Base-by-base conservation (phyloP, 2,329 filamentous ascomycete species). In the Cercospora berteroae region DNA sequence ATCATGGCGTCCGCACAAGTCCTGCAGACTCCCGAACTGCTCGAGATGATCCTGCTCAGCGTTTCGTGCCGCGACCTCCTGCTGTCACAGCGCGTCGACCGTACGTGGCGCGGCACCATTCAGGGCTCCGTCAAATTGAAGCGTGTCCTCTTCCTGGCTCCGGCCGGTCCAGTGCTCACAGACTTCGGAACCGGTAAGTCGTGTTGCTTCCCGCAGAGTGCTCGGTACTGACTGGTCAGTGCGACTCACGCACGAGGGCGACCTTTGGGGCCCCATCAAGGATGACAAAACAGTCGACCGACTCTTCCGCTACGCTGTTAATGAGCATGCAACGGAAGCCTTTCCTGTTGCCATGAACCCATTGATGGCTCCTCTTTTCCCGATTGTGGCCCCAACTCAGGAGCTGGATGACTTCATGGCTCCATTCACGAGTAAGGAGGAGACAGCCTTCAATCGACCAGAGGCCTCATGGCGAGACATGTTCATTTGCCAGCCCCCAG, bases 401-500 rank as follows among this genome's bases (percentile, higher is more conserved):
- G 4, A 10, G 20, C 10, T n/a, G 16, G 10, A 6, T 10, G 18
- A 58, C 18, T 6, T 20, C 20, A 13, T 3, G 9, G n/a, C 42
- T 10, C 12, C 8, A 5, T 0, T 39, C 9, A 44, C n/a, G n/a
- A n/a, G n/a, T n/a, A n/a, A n/a, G n/a, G n/a, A n/a, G n/a, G n/a
- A n/a, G n/a, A n/a, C n/a, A n/a, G n/a, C n/a, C n/a, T n/a, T n/a
- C n/a, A n/a, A n/a, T n/a, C n/a, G n/a, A n/a, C n/a, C n/a, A n/a
- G n/a, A 58, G 7, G 59, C 58, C 3, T 62, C 64, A 0, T 66
- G 64, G 64, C 64, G n/a, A 5, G 44, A 63, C 9, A 62, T 66
- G 64, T 16, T 50, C 16, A 5, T 57, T 10, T 50, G 27, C 7
- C 59, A 63, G 10, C 64, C 64, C 31, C 64, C 64, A 3, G 50